A percentile compares a stretch with the other conserved stretches of the same genome.
phyloP scores from a whole-genome alignment of 257 asterid species.

The Mentha longifolia region DNA sequence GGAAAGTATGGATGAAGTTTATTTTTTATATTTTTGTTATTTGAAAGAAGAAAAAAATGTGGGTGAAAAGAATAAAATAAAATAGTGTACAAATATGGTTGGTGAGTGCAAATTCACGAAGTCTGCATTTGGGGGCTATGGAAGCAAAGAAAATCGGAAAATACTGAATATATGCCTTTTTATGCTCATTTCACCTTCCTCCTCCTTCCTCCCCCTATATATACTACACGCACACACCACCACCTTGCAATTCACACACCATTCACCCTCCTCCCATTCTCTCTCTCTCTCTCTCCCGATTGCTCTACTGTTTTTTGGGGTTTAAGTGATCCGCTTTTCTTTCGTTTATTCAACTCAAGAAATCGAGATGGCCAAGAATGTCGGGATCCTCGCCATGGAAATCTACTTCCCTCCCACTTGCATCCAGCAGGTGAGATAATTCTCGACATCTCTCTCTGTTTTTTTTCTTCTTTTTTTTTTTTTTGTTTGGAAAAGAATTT shows the following conservation, averaged over 20 bases:
- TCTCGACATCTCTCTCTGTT: background rate
- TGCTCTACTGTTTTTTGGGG: background rate
- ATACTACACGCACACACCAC: conserved; percentile 1
- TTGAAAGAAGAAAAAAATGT: background rate
- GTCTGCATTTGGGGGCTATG: conserved; percentile 63
- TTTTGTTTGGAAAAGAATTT: background rate
- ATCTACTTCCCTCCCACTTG: conserved; percentile 95
- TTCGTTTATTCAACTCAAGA: conserved; percentile 25
- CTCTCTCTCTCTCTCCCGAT: background rate
- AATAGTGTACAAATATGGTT: conserved; percentile 28
- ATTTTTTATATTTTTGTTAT: too few relatives aligned
- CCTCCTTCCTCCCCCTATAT: conserved; percentile 38
- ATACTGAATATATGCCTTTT: conserved; percentile 29
- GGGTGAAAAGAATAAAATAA: background rate
- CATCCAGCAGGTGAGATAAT: conserved; percentile 74
- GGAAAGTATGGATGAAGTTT: background rate
- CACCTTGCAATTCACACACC: conserved; percentile 32
- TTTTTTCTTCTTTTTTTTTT: too few relatives aligned
- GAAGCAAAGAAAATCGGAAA: conserved; percentile 45
- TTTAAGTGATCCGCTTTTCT: conserved; percentile 36
- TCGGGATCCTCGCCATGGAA: conserved; percentile 97
- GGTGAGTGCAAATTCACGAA: conserved; percentile 50
- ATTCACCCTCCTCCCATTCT: background rate
- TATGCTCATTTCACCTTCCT: conserved; percentile 13
- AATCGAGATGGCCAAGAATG: conserved; percentile 63